Evolutionary conservation across 257 asterid genomes (phyloP).

Genomic region (Plantago elongata): DNA sequence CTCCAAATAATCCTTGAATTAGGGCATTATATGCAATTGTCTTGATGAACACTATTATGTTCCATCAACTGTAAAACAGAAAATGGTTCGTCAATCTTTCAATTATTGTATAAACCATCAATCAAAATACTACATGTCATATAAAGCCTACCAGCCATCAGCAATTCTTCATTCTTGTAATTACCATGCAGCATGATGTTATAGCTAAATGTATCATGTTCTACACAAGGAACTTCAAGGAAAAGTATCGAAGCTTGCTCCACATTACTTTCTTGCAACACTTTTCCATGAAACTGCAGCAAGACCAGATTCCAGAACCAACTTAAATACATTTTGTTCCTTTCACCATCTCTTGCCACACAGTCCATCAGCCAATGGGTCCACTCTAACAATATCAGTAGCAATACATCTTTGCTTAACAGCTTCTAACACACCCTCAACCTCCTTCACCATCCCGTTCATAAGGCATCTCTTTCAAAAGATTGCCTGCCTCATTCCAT

Average conservation of each 20-base stretch:
- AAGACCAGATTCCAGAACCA: neutral
- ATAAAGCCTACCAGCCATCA: neutral
- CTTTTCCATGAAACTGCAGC: neutral
- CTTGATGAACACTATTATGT: neutral
- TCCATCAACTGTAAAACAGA: neutral
- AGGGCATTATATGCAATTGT: neutral
- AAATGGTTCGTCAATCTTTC: neutral
- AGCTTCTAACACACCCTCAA: neutral
- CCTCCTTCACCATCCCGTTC: neutral
- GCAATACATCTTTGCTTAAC: neutral
- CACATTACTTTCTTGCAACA: no score
- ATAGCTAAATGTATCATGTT: neutral
- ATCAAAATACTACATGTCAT: neutral
- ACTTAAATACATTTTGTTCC: no score
- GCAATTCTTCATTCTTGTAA: neutral
- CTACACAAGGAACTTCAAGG: constrained; percentile 1
- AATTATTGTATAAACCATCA: constrained; percentile 5
- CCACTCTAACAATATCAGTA: neutral
- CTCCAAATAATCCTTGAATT: neutral
- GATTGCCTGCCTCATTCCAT: neutral
- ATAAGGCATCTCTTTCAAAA: neutral
- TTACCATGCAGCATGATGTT: neutral
- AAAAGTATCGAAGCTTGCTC: neutral
- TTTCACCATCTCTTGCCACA: neutral
- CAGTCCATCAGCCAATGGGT: neutral